A percentile compares a stretch with the other conserved stretches of the same genome.
Evolutionary conservation across 345 rosid genomes (phyloP).

Genomic region (Cardamine chenopodiifolia): DNA sequence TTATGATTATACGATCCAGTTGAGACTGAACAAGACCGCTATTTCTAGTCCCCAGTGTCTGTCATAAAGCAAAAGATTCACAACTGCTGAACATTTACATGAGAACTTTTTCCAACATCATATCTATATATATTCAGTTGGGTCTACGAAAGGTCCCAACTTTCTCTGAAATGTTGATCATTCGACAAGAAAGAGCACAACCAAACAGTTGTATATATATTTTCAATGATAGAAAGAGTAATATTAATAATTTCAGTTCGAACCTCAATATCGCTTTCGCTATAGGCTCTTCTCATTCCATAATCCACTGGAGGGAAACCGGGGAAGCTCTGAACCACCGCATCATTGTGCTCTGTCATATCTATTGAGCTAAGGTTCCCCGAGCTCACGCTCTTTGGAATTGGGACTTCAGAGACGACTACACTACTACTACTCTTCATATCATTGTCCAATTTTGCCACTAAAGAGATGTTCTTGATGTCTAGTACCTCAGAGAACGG

Average conservation of each 20-base stretch:
- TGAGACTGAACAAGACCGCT: constrained; percentile 52
- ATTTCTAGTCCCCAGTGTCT: constrained; percentile 63
- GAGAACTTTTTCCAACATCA: neutral
- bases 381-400: constrained; percentile 73
- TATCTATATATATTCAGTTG: neutral
- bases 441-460: constrained; percentile 32
- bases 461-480: constrained; percentile 52
- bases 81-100: constrained; percentile 22
- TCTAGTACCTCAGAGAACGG: constrained; percentile 60
- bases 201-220: neutral
- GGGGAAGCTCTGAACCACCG: constrained; percentile 57
- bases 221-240: neutral
- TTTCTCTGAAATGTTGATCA: neutral
- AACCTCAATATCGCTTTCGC: constrained; percentile 96
- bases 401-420: constrained; percentile 38
- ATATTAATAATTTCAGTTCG: neutral
- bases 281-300: constrained; percentile 87
- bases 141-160: no score
- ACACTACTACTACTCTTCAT: constrained; percentile 35
- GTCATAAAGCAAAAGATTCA: constrained; percentile 60
- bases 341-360: constrained; percentile 41
- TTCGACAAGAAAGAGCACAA: neutral
- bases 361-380: constrained; percentile 71
- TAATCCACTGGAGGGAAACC: constrained; percentile 62
- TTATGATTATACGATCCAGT: constrained; percentile 49